Percentiles rank a stretch among this genome's conserved stretches.
These are phyloP conservation scores for Picocystis sp. DNA, from an alignment of 163 green algal genomes.

Conservation along the genomic window DNA sequence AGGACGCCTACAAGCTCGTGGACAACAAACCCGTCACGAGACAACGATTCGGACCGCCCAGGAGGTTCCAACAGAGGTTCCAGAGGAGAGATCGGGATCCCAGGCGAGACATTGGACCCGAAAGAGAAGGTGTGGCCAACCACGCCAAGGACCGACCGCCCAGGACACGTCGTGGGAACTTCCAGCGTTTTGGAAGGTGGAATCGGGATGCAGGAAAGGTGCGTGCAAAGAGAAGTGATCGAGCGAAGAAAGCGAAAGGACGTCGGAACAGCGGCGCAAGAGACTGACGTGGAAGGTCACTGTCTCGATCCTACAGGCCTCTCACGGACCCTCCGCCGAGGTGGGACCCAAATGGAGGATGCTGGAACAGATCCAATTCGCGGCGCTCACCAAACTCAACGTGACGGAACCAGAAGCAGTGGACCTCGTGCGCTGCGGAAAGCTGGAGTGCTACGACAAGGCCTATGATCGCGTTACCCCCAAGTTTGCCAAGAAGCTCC, in stretches of 20 bases:
- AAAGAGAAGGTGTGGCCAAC: slow-evolving; percentile 12
- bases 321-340: slow-evolving; percentile 46
- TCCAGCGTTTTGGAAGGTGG: background rate
- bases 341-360: slow-evolving; percentile 86
- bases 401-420: slow-evolving; percentile 11
- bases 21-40: slow-evolving; percentile 40
- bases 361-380: slow-evolving; percentile 80
- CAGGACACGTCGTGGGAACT: background rate
- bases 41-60: slow-evolving; percentile 2
- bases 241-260: too few species aligned
- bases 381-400: slow-evolving; percentile 66
- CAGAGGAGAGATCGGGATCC: slow-evolving; percentile 18
- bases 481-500: slow-evolving; percentile 23
- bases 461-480: slow-evolving; percentile 73
- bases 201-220: background rate
- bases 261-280: too few species aligned
- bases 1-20: slow-evolving; percentile 91
- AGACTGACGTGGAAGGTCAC: background rate
- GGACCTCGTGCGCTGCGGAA: slow-evolving; percentile 45
- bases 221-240: too few species aligned
- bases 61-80: slow-evolving; percentile 17
- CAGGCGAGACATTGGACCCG: slow-evolving; percentile 17
- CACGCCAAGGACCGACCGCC: too few species aligned
- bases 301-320: background rate
- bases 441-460: slow-evolving; percentile 66